A percentile compares a stretch with the other conserved stretches of the same genome.
These are phyloP conservation scores for Aspergillus carbonarius DNA, from an alignment of 2,329 filamentous ascomycete genomes.

Conservation along the genomic window DNA sequence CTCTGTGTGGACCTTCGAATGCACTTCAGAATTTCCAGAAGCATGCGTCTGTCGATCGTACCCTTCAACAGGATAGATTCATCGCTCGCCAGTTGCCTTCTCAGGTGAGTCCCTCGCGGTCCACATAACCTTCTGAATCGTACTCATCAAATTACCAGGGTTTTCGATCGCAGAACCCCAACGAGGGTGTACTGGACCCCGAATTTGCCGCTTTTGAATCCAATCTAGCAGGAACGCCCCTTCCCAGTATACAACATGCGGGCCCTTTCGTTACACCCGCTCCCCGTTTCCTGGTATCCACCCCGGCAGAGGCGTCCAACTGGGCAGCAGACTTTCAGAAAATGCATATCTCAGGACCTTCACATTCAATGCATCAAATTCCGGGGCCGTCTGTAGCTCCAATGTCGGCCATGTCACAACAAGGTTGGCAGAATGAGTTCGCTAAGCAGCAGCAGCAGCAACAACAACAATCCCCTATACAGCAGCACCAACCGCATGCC, in stretches of 20 bases:
- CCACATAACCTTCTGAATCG: neutral
- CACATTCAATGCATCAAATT: slow-evolving; percentile 48
- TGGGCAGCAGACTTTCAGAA: slow-evolving; percentile 52
- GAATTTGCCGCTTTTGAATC: slow-evolving; percentile 70
- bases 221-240: slow-evolving; percentile 29
- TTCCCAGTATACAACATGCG: slow-evolving; percentile 41
- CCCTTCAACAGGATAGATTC: slow-evolving; percentile 71
- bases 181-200: slow-evolving; percentile 58
- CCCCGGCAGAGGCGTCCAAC: slow-evolving; percentile 25
- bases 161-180: slow-evolving; percentile 60
- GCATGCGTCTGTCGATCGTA: slow-evolving; percentile 66
- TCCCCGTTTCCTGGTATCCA: slow-evolving; percentile 25
- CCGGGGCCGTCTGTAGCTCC: slow-evolving; percentile 45
- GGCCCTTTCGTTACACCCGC: slow-evolving; percentile 27
- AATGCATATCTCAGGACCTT: slow-evolving; percentile 40
- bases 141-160: slow-evolving; percentile 45
- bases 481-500: slow-evolving; percentile 22
- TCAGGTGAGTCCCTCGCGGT: slow-evolving; percentile 48
- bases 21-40: slow-evolving; percentile 71
- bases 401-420: slow-evolving; percentile 26
- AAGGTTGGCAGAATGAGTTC: slow-evolving; percentile 64
- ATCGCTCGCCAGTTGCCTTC: slow-evolving; percentile 53
- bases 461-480: slow-evolving; percentile 26
- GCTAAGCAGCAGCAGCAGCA: slow-evolving; percentile 37
- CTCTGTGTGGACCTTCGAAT: slow-evolving; percentile 73